Evolutionary conservation across 169 alveolate genomes (phyloP).

Genomic region (Fabrea salina): DNA sequence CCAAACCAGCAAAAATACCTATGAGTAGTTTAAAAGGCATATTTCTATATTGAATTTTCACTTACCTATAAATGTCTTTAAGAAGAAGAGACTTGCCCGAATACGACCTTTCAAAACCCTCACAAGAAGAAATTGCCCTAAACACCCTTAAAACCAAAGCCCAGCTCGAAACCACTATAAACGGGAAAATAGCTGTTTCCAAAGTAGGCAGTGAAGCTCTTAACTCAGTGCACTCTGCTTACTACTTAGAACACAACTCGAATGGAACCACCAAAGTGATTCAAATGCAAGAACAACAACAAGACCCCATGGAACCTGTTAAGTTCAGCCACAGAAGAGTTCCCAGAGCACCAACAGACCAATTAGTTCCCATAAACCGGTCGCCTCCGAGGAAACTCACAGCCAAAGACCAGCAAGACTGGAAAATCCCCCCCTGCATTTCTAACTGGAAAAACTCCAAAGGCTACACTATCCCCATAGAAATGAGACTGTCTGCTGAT

Average conservation of each 20-base stretch:
- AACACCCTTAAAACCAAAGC: neutral
- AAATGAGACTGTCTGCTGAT: conserved; percentile 97
- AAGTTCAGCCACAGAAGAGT: conserved; percentile 92
- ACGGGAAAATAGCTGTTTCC: conserved; percentile 2
- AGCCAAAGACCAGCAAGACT: conserved; percentile 91
- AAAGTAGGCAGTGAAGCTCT: neutral
- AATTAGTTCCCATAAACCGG: conserved; percentile 80
- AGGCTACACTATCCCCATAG: conserved; percentile 97
- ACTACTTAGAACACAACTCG: neutral
- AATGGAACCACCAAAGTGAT: conserved; percentile 84
- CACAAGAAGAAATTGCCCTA: neutral
- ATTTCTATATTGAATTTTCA: too few species aligned
- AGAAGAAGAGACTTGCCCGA: neutral
- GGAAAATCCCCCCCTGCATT: conserved; percentile 98
- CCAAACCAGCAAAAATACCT: too few species aligned
- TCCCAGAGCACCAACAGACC: conserved; percentile 75
- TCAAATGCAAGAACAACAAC: conserved; percentile 85
- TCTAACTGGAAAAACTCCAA: conserved; percentile 97
- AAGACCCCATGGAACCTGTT: conserved; percentile 96
- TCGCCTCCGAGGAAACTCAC: conserved; percentile 95
- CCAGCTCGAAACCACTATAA: neutral
- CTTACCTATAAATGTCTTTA: conserved; percentile 11
- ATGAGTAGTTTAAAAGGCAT: too few species aligned
- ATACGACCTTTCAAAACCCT: neutral
- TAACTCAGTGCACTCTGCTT: neutral